Base-by-base conservation (phyloP, 768 basidiomycete species). In the Lactifluus hygrophoroides region DNA sequence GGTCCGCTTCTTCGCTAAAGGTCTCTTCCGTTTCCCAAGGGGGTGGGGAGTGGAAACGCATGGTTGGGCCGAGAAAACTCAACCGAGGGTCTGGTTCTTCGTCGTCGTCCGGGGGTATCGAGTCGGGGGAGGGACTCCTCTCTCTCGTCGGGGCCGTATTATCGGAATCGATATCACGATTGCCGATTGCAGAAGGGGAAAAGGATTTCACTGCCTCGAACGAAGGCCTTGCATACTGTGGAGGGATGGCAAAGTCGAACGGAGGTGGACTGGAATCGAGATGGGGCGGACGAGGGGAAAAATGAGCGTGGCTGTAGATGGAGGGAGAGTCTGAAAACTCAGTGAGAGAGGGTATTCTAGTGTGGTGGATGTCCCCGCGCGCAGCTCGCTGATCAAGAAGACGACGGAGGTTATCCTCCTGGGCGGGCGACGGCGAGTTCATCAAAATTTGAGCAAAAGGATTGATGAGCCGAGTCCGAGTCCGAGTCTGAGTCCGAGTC, bases 51-150 rank as follows among this genome's bases (percentile, higher is more conserved):
- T 89, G 86, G 67, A 89, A 82, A 51, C 84, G 82, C 79, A 90
- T 87, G 70, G 82, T 89, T 30, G 89, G 89, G n/a, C 90, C 90
- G 34, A 86, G 80, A 48, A 84, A 72, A 65, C 86, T 89, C 70
- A 90, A 80, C 53, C 84, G 77, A 58, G 76, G 69, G 2, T 76
- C 71, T 37, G 74, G 65, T 9, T 76, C 75, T 37, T 79, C 74
- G 51, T 78, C 76, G 45, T 74, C 74, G 42, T n/a, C n/a, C n/a
- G 74, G 74, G 47, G 73, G 71, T 1, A 57, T 25, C 23, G 67
- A 68, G 7, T 59, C 56, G 21, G 51, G 42, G 13, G 67, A 56
- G 14, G 60, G 57, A n/a, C 63, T 58, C 35, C 66, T 63, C 38
- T 64, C 65, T 10, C 43, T 63, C 54, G 21, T 42, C 48, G 47